These are phyloP conservation scores for Emergomyces pasteurianus DNA, from an alignment of 2,329 filamentous ascomycete species.

Conservation along the genomic window DNA sequence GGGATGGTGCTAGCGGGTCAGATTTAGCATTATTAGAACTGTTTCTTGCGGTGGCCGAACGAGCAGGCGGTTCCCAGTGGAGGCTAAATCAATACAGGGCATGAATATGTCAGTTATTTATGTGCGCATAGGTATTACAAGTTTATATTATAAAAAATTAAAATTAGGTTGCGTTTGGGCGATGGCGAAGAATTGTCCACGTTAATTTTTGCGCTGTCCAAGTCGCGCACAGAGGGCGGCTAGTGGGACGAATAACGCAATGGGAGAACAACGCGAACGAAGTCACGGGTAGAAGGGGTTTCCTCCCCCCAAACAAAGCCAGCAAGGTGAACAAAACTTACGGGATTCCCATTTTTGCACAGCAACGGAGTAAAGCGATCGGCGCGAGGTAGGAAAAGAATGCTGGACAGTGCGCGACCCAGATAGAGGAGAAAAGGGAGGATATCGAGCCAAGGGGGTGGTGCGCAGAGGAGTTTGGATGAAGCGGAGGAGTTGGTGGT, in stretches of 20 bases:
- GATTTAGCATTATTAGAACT: constrained; percentile 32
- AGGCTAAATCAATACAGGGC: neutral
- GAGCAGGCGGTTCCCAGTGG: constrained; percentile 3
- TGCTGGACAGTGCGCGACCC: neutral
- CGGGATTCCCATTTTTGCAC: constrained; percentile 5
- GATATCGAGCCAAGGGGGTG: neutral
- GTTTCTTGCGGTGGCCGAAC: constrained; percentile 30
- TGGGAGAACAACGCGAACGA: constrained; percentile 5
- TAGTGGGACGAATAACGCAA: neutral
- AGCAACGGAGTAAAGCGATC: constrained; percentile 1
- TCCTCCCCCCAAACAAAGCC: neutral
- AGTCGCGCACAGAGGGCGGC: neutral
- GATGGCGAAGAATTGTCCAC: neutral
- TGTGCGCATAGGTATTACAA: neutral
- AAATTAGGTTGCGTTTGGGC: neutral
- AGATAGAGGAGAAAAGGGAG: neutral
- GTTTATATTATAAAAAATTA: too few species aligned
- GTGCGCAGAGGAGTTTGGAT: neutral
- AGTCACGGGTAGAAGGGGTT: constrained; percentile 4
- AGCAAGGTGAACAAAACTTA: constrained; percentile 4
- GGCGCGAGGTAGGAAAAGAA: constrained; percentile 3
- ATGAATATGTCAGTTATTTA: neutral
- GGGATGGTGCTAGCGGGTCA: constrained; percentile 41
- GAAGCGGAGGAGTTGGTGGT: neutral
- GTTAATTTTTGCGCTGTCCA: neutral